These are phyloP conservation scores for Aphanomyces stellatus DNA, from an alignment of 352 stramenopile genomes.

Conservation along the genomic window DNA sequence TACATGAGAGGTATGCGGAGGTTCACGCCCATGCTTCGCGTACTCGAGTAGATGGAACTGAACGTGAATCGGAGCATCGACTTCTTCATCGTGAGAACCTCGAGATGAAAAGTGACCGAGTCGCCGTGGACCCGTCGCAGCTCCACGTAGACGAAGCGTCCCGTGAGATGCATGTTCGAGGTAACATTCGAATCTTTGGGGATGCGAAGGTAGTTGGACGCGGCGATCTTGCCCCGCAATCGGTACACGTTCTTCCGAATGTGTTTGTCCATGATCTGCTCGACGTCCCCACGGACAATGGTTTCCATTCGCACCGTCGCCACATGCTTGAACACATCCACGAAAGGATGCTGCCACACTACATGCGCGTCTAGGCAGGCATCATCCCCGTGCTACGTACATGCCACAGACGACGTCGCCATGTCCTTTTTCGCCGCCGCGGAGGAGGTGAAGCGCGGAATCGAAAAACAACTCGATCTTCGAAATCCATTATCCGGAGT, in stretches of 20 bases:
- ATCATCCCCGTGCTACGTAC: not conserved
- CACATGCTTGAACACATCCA: conserved; percentile 80
- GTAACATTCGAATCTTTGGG: conserved; percentile 31
- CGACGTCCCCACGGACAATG: conserved; percentile 51
- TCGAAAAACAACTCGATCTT: not conserved
- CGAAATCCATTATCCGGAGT: not conserved
- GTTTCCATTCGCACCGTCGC: conserved; percentile 48
- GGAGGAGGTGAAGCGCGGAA: not conserved
- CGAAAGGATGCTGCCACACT: conserved; percentile 82
- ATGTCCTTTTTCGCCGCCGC: too few species aligned
- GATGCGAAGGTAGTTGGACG: conserved; percentile 65
- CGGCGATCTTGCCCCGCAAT: conserved; percentile 58
- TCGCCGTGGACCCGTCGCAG: conserved; percentile 34
- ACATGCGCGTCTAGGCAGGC: not conserved
- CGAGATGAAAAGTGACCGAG: conserved; percentile 55
- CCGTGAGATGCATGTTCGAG: conserved; percentile 51
- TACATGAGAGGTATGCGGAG: conserved; percentile 50
- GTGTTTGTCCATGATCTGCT: conserved; percentile 46
- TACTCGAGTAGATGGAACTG: conserved; percentile 52
- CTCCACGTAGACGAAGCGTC: conserved; percentile 64
- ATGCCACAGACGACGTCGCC: not conserved
- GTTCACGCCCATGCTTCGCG: conserved; percentile 48
- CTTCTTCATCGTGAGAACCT: conserved; percentile 63
- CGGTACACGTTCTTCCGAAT: conserved; percentile 77
- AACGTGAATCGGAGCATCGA: conserved; percentile 51